Percentiles rank a stretch among this genome's conserved stretches.
These are phyloP conservation scores for Tetrapisispora nanseiensis DNA, from an alignment of 805 yeast genomes.

Conservation along the genomic window DNA sequence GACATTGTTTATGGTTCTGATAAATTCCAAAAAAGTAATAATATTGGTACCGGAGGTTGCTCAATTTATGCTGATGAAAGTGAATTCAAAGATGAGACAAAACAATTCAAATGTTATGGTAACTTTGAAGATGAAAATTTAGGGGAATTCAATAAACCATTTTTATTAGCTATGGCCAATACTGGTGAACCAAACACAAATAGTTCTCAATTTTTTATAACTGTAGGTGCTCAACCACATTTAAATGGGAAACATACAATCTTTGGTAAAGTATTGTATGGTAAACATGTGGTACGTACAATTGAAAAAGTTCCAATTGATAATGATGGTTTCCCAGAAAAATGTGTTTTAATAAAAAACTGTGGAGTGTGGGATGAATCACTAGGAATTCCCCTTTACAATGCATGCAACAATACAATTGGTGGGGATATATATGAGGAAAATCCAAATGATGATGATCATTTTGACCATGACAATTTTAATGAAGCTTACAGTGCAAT, in stretches of 20 bases:
- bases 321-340: constrained; percentile 35
- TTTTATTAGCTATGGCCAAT: constrained; percentile 59
- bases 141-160: constrained; percentile 32
- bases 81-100: constrained; percentile 8
- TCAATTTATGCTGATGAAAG: constrained; percentile 32
- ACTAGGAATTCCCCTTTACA: constrained; percentile 47
- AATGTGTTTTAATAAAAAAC: constrained; percentile 38
- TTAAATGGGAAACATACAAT: constrained; percentile 66
- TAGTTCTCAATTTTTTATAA: constrained; percentile 62
- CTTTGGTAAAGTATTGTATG: constrained; percentile 61
- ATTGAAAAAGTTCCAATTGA: constrained; percentile 44
- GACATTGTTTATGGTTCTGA: constrained; percentile 38
- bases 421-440: constrained; percentile 73
- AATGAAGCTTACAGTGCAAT: constrained; percentile 42
- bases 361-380: constrained; percentile 56
- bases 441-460: constrained; percentile 62
- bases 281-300: constrained; percentile 59
- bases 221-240: constrained; percentile 63
- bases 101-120: constrained; percentile 25
- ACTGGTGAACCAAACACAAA: constrained; percentile 40
- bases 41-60: constrained; percentile 37
- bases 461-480: constrained; percentile 49
- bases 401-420: constrained; percentile 49
- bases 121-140: constrained; percentile 51
- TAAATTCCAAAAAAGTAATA: constrained; percentile 14